A percentile compares a stretch with the other conserved stretches of the same genome.
phyloP scores from a whole-genome alignment of 306 rosid species.

The Cucurbita moschata region DNA sequence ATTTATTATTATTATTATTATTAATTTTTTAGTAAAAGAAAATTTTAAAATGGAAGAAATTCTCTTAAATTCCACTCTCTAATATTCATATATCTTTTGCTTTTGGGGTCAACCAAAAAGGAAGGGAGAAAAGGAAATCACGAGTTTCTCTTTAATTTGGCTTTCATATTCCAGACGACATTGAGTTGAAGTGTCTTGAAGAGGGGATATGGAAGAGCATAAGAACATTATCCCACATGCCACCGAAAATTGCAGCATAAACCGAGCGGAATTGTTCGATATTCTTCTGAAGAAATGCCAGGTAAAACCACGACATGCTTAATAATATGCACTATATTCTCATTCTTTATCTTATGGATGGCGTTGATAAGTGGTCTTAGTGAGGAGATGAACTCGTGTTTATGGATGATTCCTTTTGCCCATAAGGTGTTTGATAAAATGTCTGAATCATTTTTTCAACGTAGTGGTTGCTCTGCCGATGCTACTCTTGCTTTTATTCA shows the following conservation, averaged over 20 bases:
- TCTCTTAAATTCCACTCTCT: no score
- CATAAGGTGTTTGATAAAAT: slow-evolving; percentile 2
- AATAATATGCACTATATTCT: background rate
- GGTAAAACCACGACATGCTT: background rate
- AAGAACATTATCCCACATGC: background rate
- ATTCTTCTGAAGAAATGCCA: slow-evolving; percentile 2
- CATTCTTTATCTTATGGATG: background rate
- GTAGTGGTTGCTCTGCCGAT: background rate
- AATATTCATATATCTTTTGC: no score
- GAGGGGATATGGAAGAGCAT: background rate
- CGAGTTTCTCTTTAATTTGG: background rate
- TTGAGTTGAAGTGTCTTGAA: background rate
- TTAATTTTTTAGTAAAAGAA: no score
- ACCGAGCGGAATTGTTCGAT: background rate
- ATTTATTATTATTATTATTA: no score
- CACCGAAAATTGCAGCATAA: background rate
- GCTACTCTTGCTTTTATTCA: background rate
- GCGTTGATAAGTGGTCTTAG: background rate
- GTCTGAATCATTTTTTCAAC: background rate
- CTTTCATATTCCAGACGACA: background rate
- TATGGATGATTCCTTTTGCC: background rate
- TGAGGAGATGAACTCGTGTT: background rate
- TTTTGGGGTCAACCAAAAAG: no score
- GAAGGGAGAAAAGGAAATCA: background rate
- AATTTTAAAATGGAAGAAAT: no score